phyloP scores from a whole-genome alignment of 2,329 filamentous ascomycete genomes.

The Chrysoporthe deuterocubensis region DNA sequence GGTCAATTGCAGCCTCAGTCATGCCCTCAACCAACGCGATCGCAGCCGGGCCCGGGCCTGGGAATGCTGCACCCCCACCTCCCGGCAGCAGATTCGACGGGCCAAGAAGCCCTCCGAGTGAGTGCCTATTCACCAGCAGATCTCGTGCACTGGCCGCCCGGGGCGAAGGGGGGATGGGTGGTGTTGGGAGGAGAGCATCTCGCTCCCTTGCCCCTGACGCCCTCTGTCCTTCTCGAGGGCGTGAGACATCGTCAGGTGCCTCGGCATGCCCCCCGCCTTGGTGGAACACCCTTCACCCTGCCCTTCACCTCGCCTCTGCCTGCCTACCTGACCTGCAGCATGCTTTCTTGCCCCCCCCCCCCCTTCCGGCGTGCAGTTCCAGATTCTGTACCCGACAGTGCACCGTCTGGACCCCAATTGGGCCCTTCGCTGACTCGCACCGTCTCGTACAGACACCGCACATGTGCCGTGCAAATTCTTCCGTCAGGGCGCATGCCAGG shows the following conservation, averaged over 20 bases:
- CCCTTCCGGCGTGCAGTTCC: not conserved
- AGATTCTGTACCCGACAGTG: not conserved
- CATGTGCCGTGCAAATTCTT: conserved; percentile 99
- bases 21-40: conserved; percentile 40
- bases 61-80: not conserved
- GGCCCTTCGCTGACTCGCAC: conserved; percentile 23
- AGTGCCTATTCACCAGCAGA: conserved; percentile 38
- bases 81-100: conserved; percentile 51
- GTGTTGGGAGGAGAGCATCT: not conserved
- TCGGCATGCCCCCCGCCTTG: conserved; percentile 11
- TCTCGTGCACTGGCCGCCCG: too few relatives aligned
- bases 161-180: too few relatives aligned
- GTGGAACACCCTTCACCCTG: not conserved
- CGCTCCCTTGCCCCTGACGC: not conserved
- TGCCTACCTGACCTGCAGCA: not conserved
- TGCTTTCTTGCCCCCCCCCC: not conserved
- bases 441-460: conserved; percentile 71
- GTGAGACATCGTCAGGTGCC: not conserved
- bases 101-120: conserved; percentile 67
- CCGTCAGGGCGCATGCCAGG: conserved; percentile 92
- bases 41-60: conserved; percentile 21
- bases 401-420: conserved; percentile 15
- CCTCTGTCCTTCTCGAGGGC: not conserved
- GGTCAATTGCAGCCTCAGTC: conserved; percentile 17
- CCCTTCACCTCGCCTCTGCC: not conserved